Evolutionary conservation across 768 basidiomycete species (phyloP).

Genomic region (Kwoniella sp.): DNA sequence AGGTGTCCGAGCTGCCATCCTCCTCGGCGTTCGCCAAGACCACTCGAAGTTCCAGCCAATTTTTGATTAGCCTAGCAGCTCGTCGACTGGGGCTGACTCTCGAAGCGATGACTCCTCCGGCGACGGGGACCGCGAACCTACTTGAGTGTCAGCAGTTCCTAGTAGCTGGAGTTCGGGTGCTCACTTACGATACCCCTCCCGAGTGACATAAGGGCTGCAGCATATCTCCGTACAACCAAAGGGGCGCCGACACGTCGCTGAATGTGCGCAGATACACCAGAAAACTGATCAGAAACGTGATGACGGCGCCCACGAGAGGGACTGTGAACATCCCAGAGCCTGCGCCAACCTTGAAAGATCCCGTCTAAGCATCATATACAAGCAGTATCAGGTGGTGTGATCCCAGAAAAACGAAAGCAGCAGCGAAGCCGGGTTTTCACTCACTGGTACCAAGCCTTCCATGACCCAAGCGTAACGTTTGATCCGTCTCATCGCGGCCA

Average conservation of each 20-base stretch:
- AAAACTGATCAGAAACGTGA: neutral
- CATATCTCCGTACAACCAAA: slow-evolving; percentile 9
- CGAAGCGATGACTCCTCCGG: neutral
- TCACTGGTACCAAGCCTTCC: slow-evolving; percentile 12
- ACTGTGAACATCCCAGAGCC: slow-evolving; percentile 1
- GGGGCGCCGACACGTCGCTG: neutral
- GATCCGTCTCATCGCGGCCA: neutral
- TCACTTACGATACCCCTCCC: slow-evolving; percentile 9
- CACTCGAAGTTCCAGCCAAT: slow-evolving; percentile 11
- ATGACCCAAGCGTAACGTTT: slow-evolving; percentile 6
- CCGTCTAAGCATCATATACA: too few species aligned
- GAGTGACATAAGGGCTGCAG: neutral
- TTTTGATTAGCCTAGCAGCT: slow-evolving; percentile 4
- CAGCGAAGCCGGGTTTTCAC: neutral
- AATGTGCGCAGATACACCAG: neutral
- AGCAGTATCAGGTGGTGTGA: too few species aligned
- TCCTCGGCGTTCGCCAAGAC: neutral
- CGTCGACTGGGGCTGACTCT: slow-evolving; percentile 15
- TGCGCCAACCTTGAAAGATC: neutral
- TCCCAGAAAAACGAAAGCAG: too few species aligned
- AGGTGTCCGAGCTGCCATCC: neutral
- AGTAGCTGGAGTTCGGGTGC: too few species aligned
- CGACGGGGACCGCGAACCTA: slow-evolving; percentile 2
- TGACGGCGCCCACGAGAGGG: slow-evolving; percentile 3
- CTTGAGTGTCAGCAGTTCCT: neutral